Conservation (phyloP, 345 rosid genomes). For the Barbarea vulgaris region DNA sequence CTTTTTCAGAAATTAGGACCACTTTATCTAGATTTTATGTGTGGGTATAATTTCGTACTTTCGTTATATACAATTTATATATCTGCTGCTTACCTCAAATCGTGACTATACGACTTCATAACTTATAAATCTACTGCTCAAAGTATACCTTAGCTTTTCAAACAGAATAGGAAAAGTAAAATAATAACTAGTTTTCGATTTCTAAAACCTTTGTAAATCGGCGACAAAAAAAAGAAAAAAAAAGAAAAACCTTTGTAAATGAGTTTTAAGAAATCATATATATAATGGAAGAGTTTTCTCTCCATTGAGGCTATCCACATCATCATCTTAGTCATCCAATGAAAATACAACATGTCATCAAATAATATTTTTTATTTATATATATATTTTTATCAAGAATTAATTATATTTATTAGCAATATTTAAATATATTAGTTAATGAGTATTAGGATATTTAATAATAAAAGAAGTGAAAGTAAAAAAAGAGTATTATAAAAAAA, state of each 20-base stretch:
- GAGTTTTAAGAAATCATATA: neutral
- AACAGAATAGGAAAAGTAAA: neutral
- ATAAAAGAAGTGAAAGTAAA: too few relatives aligned
- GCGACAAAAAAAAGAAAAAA: too few relatives aligned
- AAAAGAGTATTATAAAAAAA: too few relatives aligned
- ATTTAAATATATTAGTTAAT: too few relatives aligned
- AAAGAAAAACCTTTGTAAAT: neutral
- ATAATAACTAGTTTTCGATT: neutral
- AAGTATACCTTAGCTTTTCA: neutral
- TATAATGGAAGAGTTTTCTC: too few relatives aligned
- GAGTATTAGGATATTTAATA: too few relatives aligned
- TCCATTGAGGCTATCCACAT: too few relatives aligned
- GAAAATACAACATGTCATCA: too few relatives aligned
- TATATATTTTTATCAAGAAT: too few relatives aligned
- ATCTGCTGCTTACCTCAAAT: constrained; percentile 3
- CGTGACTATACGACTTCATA: constrained; percentile 18
- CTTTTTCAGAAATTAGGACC: constrained; percentile 20
- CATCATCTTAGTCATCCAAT: too few relatives aligned
- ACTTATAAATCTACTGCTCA: neutral
- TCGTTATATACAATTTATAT: neutral
- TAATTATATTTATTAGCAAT: too few relatives aligned
- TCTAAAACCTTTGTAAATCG: neutral
- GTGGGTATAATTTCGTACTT: constrained; percentile 12
- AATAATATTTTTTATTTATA: too few relatives aligned
- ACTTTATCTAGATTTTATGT: constrained; percentile 14